Evolutionary conservation across 2,329 filamentous ascomycete species (phyloP).

Genomic region (Penicillium sp.): DNA sequence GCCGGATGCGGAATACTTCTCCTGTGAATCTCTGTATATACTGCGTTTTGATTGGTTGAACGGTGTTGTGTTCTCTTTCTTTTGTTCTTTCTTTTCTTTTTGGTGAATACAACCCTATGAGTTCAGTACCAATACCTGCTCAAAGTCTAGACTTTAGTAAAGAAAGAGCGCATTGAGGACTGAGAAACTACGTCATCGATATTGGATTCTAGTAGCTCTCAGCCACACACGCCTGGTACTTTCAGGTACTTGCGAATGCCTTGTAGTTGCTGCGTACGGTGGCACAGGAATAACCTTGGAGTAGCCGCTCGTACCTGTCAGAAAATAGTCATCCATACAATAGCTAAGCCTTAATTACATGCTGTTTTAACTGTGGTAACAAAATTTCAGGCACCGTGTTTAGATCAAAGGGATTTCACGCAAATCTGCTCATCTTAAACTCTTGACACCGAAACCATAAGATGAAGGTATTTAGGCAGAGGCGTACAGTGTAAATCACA

Average conservation of each 20-base stretch:
- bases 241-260: not conserved
- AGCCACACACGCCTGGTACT: not conserved
- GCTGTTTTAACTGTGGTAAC: not conserved
- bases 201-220: not conserved
- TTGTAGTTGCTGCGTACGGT: too few species aligned
- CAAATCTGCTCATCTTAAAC: conserved; percentile 21
- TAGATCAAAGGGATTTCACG: conserved; percentile 7
- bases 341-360: not conserved
- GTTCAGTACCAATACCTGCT: not conserved
- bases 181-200: not conserved
- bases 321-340: not conserved
- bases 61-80: not conserved
- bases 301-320: too few species aligned
- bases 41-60: not conserved
- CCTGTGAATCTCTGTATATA: not conserved
- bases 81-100: not conserved
- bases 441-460: not conserved
- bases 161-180: not conserved
- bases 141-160: not conserved
- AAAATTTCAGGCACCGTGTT: not conserved
- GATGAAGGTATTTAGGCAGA: not conserved
- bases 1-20: conserved; percentile 7
- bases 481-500: not conserved
- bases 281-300: too few species aligned
- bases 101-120: not conserved